Evolutionary conservation across 2,329 filamentous ascomycete species (phyloP).

Genomic region (Clarireedia sp.): DNA sequence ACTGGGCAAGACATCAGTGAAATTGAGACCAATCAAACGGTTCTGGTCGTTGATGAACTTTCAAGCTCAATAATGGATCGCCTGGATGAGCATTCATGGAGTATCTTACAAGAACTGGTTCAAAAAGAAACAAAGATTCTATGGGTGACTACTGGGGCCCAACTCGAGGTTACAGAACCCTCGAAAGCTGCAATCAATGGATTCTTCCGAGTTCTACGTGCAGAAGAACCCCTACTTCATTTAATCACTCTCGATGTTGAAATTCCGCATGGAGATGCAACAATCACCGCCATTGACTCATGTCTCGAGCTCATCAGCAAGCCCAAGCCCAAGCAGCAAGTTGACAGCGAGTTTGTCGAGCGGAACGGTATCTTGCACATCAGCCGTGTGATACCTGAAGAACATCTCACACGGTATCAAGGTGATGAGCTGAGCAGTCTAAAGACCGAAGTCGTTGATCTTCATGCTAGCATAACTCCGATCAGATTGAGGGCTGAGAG

Average conservation of each 20-base stretch:
- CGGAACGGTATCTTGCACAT: constrained; percentile 24
- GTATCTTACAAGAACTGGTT: constrained; percentile 9
- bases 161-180: constrained; percentile 24
- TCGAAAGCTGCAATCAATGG: constrained; percentile 29
- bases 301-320: constrained; percentile 1
- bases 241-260: constrained; percentile 16
- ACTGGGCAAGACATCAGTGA: not conserved
- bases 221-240: constrained; percentile 11
- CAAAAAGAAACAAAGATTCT: constrained; percentile 18
- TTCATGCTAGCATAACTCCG: constrained; percentile 1
- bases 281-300: not conserved
- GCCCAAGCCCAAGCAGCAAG: not conserved
- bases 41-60: constrained; percentile 16
- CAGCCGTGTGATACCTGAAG: constrained; percentile 25
- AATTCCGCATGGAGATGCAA: not conserved
- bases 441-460: not conserved
- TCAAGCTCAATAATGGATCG: constrained; percentile 5
- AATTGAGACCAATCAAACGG: not conserved
- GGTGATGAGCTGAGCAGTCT: not conserved
- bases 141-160: constrained; percentile 30
- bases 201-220: constrained; percentile 26
- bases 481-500: constrained; percentile 7
- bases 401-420: constrained; percentile 2
- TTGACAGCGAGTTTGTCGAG: constrained; percentile 28
- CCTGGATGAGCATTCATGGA: constrained; percentile 8